Conservation (phyloP, 1,139 yeast species). For the Yamadazyma atlantica region DNA sequence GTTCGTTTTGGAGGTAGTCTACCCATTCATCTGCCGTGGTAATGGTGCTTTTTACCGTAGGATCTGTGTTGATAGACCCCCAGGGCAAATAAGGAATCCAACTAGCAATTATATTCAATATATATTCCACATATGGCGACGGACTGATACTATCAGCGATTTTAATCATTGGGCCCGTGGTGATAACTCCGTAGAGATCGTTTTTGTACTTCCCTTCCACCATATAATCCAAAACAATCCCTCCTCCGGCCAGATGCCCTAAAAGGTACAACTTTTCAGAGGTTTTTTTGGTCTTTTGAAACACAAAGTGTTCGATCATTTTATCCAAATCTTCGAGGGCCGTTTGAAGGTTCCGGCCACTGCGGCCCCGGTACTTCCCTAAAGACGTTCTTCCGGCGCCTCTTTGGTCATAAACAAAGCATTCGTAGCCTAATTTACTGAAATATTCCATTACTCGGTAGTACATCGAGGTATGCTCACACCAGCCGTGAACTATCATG, state of each 20-base stretch:
- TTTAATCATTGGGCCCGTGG: constrained; percentile 20
- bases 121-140: constrained; percentile 11
- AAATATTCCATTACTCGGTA: constrained; percentile 19
- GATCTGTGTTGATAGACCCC: constrained; percentile 13
- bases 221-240: constrained; percentile 20
- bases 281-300: constrained; percentile 2
- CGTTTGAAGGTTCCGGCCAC: constrained; percentile 13
- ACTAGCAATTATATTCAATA: constrained; percentile 11
- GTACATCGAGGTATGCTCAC: constrained; percentile 22
- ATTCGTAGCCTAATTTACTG: constrained; percentile 19
- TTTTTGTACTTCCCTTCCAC: constrained; percentile 18
- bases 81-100: constrained; percentile 16
- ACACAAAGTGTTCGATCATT: constrained; percentile 17
- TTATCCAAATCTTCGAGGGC: constrained; percentile 19
- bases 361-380: constrained; percentile 19
- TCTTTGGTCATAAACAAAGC: constrained; percentile 22
- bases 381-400: constrained; percentile 22
- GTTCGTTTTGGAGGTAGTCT: constrained; percentile 18
- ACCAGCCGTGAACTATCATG: constrained; percentile 24
- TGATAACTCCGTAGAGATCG: constrained; percentile 13
- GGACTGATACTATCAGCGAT: constrained; percentile 15
- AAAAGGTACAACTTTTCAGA: constrained; percentile 12
- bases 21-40: constrained; percentile 21
- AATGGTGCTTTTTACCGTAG: constrained; percentile 14
- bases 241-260: constrained; percentile 26